Evolutionary conservation across 441 rosid genomes (phyloP).

Genomic region (Dalechampia spathulata): DNA sequence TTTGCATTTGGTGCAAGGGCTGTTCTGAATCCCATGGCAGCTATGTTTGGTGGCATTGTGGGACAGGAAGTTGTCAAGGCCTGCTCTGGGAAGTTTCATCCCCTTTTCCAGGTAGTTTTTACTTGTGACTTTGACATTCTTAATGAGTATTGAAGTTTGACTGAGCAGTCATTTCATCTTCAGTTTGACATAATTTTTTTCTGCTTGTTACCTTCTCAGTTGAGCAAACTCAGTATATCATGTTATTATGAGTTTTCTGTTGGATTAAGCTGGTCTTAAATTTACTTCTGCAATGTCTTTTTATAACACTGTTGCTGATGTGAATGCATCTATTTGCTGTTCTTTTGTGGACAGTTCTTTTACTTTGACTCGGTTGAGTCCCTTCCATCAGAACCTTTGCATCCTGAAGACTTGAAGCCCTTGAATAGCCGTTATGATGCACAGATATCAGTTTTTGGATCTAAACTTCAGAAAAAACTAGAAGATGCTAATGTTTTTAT

Average conservation of each 20-base stretch:
- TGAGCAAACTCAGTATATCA: neutral
- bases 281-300: too few species aligned
- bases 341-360: slow-evolving; percentile 52
- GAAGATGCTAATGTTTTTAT: slow-evolving; percentile 70
- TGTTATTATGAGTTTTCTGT: neutral
- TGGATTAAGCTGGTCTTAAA: too few species aligned
- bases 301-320: too few species aligned
- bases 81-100: slow-evolving; percentile 94
- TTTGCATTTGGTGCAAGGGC: slow-evolving; percentile 91
- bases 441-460: slow-evolving; percentile 84
- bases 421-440: slow-evolving; percentile 75
- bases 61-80: slow-evolving; percentile 97
- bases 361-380: slow-evolving; percentile 91
- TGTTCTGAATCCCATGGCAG: slow-evolving; percentile 91
- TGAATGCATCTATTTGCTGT: slow-evolving; percentile 13
- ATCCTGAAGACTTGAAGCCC: slow-evolving; percentile 58
- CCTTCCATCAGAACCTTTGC: slow-evolving; percentile 59
- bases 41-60: slow-evolving; percentile 94
- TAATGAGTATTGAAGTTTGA: neutral
- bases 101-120: slow-evolving; percentile 62
- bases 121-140: neutral
- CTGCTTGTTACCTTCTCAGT: too few species aligned
- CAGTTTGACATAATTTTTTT: too few species aligned
- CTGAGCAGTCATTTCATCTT: too few species aligned
- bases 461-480: slow-evolving; percentile 75